Percentiles rank a stretch among this genome's conserved stretches.
These are phyloP conservation scores for Gracilaria gracilis DNA, from an alignment of 23 red algal species.

Conservation along the genomic window DNA sequence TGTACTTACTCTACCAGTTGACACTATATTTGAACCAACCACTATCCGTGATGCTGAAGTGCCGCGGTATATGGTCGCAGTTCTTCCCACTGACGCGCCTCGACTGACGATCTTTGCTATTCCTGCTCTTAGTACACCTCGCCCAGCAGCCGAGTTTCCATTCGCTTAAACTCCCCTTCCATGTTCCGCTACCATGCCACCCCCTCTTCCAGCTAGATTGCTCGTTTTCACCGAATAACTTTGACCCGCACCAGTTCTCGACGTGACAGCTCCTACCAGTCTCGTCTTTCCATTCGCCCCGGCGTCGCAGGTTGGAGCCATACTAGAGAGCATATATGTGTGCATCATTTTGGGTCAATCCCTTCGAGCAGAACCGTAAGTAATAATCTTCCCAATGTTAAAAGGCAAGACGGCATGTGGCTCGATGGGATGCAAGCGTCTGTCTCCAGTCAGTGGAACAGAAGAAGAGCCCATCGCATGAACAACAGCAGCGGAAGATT, in stretches of 20 bases:
- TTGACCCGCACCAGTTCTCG: neutral
- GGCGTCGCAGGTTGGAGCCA: neutral
- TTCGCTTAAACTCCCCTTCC: neutral
- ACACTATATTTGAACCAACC: neutral
- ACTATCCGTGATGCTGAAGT: neutral
- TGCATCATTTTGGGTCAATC: neutral
- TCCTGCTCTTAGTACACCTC: neutral
- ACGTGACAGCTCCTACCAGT: neutral
- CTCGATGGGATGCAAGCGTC: neutral
- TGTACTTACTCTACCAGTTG: neutral
- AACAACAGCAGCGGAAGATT: neutral
- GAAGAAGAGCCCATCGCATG: conserved; percentile 3
- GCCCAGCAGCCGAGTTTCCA: neutral
- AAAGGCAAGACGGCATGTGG: neutral
- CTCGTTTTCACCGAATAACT: neutral
- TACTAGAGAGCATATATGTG: neutral
- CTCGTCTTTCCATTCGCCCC: neutral
- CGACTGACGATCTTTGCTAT: neutral
- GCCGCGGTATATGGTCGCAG: neutral
- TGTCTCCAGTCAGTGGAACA: neutral
- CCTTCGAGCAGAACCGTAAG: neutral
- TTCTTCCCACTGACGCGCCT: neutral
- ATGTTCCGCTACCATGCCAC: neutral
- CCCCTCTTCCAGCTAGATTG: neutral
- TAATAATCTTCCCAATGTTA: neutral